Conservation (phyloP, 2,329 filamentous ascomycete genomes). For the Talaromyces sp. region DNA sequence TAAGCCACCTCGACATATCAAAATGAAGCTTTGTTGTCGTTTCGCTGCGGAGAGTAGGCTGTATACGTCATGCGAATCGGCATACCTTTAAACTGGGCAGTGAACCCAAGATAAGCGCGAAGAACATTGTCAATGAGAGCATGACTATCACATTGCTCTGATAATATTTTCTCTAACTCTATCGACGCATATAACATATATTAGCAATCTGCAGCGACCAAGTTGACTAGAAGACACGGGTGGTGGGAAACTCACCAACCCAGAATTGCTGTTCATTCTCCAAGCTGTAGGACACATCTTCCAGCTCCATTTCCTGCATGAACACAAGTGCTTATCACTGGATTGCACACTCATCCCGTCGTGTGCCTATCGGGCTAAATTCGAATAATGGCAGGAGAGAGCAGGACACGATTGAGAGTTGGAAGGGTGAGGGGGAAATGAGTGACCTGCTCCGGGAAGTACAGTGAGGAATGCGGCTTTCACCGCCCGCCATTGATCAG, state of each 20-base stretch:
- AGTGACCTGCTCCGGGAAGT: conserved; percentile 16
- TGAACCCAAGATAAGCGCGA: conserved; percentile 76
- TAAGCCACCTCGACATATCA: background rate
- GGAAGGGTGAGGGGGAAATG: conserved; percentile 23
- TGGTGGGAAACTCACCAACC: conserved; percentile 61
- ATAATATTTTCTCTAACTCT: conserved; percentile 67
- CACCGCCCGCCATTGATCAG: conserved; percentile 18
- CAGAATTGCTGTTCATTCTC: conserved; percentile 85
- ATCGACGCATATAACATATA: background rate
- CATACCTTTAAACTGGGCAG: conserved; percentile 65
- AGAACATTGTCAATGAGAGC: conserved; percentile 78
- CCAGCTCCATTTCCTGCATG: conserved; percentile 58
- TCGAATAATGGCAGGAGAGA: conserved; percentile 20
- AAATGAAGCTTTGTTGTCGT: background rate
- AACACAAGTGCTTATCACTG: conserved; percentile 26
- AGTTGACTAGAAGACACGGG: background rate
- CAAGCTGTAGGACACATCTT: conserved; percentile 62
- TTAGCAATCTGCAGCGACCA: background rate
- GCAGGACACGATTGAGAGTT: conserved; percentile 18
- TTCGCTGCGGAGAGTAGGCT: background rate
- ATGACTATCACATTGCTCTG: conserved; percentile 56
- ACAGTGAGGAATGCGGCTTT: conserved; percentile 2
- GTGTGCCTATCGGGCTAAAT: conserved; percentile 21
- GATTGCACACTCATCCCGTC: conserved; percentile 34
- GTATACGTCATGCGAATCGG: background rate